Base-by-base conservation (phyloP, 768 basidiomycete species). In the Hypholoma sublateritium region DNA sequence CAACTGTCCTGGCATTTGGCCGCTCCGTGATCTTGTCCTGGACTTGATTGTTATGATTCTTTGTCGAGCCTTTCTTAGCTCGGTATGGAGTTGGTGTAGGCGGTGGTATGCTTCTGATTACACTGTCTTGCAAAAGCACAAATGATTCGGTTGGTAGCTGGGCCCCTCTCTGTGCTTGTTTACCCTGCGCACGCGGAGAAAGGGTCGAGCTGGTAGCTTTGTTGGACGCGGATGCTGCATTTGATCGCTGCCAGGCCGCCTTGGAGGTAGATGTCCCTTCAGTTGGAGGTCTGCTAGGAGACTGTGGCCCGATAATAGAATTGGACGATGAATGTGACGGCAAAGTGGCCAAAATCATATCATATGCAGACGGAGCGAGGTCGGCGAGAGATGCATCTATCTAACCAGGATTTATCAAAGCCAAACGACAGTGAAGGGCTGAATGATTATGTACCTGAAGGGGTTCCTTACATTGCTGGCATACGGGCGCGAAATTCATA, bases 361-460 rank as follows among this genome's bases (percentile, higher is more conserved):
- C 91, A 72, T 94, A 92, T 25, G 90, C 86, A 13, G 93, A 91
- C 19, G 90, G 93, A 4, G 90, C 84, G 54, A 96, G 77, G 68
- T 93, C 89, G 48, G 90, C 80, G 13, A 97, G 77, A n/a, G 94
- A 95, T n/a, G 86, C 88, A 77, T 98, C 95, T 63, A 94, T 82
- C 84, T 92, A 65, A 50, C 60, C 53, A 61, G 54, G 50, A 52
- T 56, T 49, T 53, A 53, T 65, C 44, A 62, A 57, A 44, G 58
- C 44, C 60, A 57, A 24, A 55, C 46, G 50, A 63, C 32, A 50
- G 49, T 36, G 53, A 42, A 3, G 44, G 17, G 45, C 37, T 53
- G 42, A 24, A 39, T 24, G 35, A 21, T 45, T 50, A 71, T 61
- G 57, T 69, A 89, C 89, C 82, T 93, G 88, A 34, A 97, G 74